A percentile compares a stretch with the other conserved stretches of the same genome.
Evolutionary conservation across 345 rosid species (phyloP).

Genomic region (Kandelia obovata): DNA sequence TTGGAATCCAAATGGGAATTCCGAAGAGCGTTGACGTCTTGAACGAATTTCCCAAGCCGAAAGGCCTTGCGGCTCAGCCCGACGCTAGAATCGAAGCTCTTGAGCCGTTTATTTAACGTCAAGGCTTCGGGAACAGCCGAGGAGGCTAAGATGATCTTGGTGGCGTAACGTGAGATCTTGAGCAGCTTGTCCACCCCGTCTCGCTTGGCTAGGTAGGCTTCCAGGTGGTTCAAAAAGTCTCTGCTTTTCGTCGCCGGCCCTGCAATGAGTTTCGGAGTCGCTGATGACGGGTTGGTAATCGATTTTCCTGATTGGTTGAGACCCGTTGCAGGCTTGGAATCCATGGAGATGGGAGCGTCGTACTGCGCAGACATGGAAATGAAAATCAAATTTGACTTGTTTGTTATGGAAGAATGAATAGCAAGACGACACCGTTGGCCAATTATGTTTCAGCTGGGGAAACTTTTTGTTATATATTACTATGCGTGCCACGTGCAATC

Average conservation of each 20-base stretch:
- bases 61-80: constrained; percentile 98
- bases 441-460: no score
- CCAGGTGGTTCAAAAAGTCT: constrained; percentile 67
- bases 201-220: constrained; percentile 60
- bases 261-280: constrained; percentile 7
- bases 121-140: constrained; percentile 48
- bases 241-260: constrained; percentile 17
- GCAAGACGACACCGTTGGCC: constrained; percentile 1
- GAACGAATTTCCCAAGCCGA: constrained; percentile 86
- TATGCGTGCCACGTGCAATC: constrained; percentile 14
- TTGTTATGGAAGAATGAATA: background rate
- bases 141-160: constrained; percentile 76
- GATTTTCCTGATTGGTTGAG: background rate
- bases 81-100: constrained; percentile 84
- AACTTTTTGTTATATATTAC: background rate
- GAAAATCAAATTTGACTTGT: no score
- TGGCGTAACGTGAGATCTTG: constrained; percentile 81
- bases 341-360: constrained; percentile 27
- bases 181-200: constrained; percentile 76
- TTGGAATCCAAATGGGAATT: constrained; percentile 43
- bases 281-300: background rate
- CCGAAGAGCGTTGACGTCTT: constrained; percentile 71
- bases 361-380: background rate
- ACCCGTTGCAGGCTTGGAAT: constrained; percentile 25
- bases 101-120: constrained; percentile 41